phyloP scores from a whole-genome alignment of 164 flowering plant species.

The Pachysandra terminalis region DNA sequence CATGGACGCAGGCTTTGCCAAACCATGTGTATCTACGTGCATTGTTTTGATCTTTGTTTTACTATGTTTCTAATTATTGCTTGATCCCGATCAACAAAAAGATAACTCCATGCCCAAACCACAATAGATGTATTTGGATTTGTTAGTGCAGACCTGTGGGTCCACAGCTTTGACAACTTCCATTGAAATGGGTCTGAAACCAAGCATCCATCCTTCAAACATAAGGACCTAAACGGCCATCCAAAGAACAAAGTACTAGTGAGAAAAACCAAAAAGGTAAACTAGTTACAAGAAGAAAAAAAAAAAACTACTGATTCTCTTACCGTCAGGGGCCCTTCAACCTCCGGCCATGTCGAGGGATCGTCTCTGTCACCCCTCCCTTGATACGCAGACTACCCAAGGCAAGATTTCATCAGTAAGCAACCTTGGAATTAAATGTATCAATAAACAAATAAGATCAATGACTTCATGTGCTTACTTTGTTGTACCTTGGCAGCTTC shows the following conservation, averaged over 20 bases:
- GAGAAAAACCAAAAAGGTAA: background rate
- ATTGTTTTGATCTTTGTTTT: no score
- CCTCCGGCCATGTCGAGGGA: conserved; percentile 90
- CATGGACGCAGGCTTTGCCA: no score
- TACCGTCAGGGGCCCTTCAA: conserved; percentile 89
- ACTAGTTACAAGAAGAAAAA: background rate
- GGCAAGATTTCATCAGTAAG: conserved; percentile 12
- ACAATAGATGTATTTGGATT: background rate
- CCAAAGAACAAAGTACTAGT: background rate
- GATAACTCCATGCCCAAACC: no score
- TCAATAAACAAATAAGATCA: conserved; percentile 4
- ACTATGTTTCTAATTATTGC: no score
- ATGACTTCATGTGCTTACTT: conserved; percentile 42
- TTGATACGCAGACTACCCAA: conserved; percentile 64
- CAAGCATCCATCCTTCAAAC: conserved; percentile 99
- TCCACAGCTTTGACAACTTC: conserved; percentile 69
- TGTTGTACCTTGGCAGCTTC: conserved; percentile 94
- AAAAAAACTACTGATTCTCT: conserved; percentile 8
- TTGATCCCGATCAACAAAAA: no score
- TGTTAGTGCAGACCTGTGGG: conserved; percentile 37
- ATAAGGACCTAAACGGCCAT: conserved; percentile 52
- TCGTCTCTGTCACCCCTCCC: conserved; percentile 93
- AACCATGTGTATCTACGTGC: no score
- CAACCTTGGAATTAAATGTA: conserved; percentile 8
- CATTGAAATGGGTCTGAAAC: conserved; percentile 80